phyloP scores from a whole-genome alignment of 805 yeast species.

The Wickerhamomyces xylosicus region DNA sequence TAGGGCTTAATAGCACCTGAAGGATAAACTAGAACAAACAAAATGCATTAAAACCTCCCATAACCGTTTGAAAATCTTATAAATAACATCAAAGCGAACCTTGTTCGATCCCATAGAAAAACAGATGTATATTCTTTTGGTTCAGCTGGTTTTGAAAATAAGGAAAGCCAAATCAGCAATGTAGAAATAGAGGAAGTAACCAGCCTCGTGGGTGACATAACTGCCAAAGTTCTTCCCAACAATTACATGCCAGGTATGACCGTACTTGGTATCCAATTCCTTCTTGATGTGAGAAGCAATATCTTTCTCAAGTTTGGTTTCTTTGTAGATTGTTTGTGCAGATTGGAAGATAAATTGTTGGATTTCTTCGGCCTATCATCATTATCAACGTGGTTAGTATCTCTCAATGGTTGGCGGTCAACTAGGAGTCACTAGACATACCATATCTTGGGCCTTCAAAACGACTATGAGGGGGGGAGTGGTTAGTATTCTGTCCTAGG shows the following conservation, averaged over 20 bases:
- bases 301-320: constrained; percentile 42
- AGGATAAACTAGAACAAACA: too few relatives aligned
- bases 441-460: constrained; percentile 4
- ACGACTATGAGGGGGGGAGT: background rate
- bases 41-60: too few relatives aligned
- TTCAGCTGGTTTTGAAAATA: constrained; percentile 66
- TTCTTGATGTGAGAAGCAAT: constrained; percentile 59
- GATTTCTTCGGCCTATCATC: constrained; percentile 32
- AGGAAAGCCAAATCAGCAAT: constrained; percentile 59
- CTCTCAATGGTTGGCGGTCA: too few relatives aligned
- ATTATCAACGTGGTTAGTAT: background rate
- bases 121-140: too few relatives aligned
- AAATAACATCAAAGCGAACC: too few relatives aligned
- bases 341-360: constrained; percentile 39
- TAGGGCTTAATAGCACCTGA: too few relatives aligned
- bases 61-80: too few relatives aligned
- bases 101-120: too few relatives aligned
- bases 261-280: constrained; percentile 48
- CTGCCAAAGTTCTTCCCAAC: constrained; percentile 76
- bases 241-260: constrained; percentile 73
- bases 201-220: constrained; percentile 71
- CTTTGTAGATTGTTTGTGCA: constrained; percentile 32
- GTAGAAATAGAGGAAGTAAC: constrained; percentile 61
- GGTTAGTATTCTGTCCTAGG: too few relatives aligned
- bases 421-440: too few relatives aligned